Evolutionary conservation across 2,329 filamentous ascomycete species (phyloP).

Genomic region (Stemphylium lycopersici): DNA sequence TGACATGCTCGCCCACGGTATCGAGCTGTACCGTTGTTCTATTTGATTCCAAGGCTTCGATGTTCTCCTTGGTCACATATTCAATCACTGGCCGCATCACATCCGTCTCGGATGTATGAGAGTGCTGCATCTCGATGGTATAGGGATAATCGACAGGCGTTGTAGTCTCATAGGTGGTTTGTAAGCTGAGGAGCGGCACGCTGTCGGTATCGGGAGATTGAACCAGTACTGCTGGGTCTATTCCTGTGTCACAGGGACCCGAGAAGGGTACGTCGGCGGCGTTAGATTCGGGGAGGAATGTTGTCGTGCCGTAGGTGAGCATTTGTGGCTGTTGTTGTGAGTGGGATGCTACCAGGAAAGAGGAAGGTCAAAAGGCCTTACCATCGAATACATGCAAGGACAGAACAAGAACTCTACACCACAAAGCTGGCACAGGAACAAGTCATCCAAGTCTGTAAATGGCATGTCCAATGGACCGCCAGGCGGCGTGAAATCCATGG

Average conservation of each 20-base stretch:
- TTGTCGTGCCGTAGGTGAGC: constrained; percentile 7
- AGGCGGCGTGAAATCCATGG: constrained; percentile 33
- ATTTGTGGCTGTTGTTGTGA: constrained; percentile 25
- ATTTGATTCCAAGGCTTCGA: constrained; percentile 28
- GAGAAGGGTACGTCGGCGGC: too few relatives aligned
- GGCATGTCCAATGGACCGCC: constrained; percentile 27
- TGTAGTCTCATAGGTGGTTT: too few relatives aligned
- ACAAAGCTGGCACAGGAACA: constrained; percentile 39
- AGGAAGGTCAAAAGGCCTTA: constrained; percentile 11
- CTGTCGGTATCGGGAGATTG: too few relatives aligned
- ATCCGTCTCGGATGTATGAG: constrained; percentile 9
- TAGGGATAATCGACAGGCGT: neutral
- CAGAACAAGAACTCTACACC: constrained; percentile 17
- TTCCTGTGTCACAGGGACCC: too few relatives aligned
- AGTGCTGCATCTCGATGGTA: constrained; percentile 5
- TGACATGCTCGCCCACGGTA: constrained; percentile 36
- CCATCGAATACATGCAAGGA: constrained; percentile 28
- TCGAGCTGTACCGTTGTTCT: constrained; percentile 34
- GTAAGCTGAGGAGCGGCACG: too few relatives aligned
- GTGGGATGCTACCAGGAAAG: neutral
- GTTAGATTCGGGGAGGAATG: neutral
- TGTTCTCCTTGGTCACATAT: constrained; percentile 18
- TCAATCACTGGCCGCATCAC: constrained; percentile 8
- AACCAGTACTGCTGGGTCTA: too few relatives aligned
- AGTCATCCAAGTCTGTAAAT: constrained; percentile 35